Evolutionary conservation across 306 rosid genomes (phyloP).

Genomic region (Hippophae tibetana): DNA sequence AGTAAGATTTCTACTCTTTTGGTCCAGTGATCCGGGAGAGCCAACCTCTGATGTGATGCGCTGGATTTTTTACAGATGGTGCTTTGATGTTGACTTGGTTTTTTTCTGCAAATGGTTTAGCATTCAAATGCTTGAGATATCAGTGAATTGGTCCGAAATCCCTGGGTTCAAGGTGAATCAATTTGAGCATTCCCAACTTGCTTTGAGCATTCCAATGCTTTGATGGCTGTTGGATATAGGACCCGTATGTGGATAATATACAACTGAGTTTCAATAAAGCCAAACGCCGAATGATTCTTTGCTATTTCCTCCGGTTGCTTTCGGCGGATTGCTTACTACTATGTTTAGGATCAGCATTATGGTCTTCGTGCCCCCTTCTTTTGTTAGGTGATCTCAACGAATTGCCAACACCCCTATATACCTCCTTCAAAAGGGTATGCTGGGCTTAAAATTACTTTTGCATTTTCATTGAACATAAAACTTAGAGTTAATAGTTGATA

Average conservation of each 20-base stretch:
- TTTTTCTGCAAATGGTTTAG: constrained; percentile 59
- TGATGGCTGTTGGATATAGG: constrained; percentile 88
- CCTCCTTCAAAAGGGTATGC: no score
- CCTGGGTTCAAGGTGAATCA: constrained; percentile 97
- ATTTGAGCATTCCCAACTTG: constrained; percentile 86
- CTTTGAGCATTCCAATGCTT: constrained; percentile 75
- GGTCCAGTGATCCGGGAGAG: neutral
- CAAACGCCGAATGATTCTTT: neutral
- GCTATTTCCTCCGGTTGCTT: no score
- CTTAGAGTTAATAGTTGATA: no score
- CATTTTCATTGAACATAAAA: no score
- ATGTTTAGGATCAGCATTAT: neutral
- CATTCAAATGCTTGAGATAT: constrained; percentile 70
- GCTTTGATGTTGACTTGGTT: constrained; percentile 89
- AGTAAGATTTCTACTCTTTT: neutral
- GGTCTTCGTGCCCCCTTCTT: neutral
- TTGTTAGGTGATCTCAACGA: neutral
- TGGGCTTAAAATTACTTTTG: no score
- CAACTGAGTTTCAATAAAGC: constrained; percentile 22
- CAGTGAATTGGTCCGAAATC: constrained; percentile 95
- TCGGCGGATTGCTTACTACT: no score
- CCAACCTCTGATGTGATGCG: neutral
- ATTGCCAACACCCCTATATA: neutral
- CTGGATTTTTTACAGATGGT: constrained; percentile 51
- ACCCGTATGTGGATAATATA: constrained; percentile 74